phyloP scores from a whole-genome alignment of 2,329 filamentous ascomycete genomes.

The Cladophialophora bantiana region DNA sequence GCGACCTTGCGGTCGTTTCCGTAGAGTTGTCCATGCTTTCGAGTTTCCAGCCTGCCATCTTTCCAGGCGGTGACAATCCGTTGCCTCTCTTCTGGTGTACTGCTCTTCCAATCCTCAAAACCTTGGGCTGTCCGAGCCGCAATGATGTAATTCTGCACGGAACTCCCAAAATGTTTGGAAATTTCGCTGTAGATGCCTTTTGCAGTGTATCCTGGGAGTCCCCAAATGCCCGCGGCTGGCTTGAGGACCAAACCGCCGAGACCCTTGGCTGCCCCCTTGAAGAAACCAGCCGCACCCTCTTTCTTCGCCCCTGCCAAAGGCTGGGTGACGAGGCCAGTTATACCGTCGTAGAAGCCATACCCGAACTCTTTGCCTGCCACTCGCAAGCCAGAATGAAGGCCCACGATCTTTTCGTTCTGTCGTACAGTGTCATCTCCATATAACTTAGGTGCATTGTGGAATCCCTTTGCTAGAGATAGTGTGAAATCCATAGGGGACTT shows the following conservation, averaged over 20 bases:
- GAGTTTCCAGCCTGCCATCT: conserved; percentile 64
- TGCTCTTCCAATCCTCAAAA: conserved; percentile 66
- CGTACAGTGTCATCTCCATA: conserved; percentile 86
- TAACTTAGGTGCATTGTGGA: conserved; percentile 83
- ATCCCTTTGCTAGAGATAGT: conserved; percentile 80
- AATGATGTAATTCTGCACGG: conserved; percentile 79
- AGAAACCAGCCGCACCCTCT: conserved; percentile 69
- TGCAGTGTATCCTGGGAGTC: conserved; percentile 79
- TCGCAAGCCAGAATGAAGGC: conserved; percentile 75
- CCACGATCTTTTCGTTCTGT: conserved; percentile 79
- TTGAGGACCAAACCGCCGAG: conserved; percentile 82
- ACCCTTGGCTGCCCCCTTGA: conserved; percentile 83
- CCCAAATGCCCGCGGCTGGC: conserved; percentile 78
- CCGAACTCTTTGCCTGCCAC: conserved; percentile 81
- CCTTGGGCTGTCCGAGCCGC: conserved; percentile 79
- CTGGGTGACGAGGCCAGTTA: conserved; percentile 80
- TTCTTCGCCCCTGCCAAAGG: conserved; percentile 73
- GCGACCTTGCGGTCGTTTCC: conserved; percentile 57
- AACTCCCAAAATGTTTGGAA: conserved; percentile 72
- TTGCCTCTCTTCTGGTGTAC: conserved; percentile 65
- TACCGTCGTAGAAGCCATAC: conserved; percentile 79
- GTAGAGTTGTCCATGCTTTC: conserved; percentile 47
- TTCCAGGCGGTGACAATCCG: conserved; percentile 73
- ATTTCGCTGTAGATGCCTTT: conserved; percentile 83
- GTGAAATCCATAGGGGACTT: conserved; percentile 86